Evolutionary conservation across 768 basidiomycete species (phyloP).

Genomic region (Galerina sulciceps): DNA sequence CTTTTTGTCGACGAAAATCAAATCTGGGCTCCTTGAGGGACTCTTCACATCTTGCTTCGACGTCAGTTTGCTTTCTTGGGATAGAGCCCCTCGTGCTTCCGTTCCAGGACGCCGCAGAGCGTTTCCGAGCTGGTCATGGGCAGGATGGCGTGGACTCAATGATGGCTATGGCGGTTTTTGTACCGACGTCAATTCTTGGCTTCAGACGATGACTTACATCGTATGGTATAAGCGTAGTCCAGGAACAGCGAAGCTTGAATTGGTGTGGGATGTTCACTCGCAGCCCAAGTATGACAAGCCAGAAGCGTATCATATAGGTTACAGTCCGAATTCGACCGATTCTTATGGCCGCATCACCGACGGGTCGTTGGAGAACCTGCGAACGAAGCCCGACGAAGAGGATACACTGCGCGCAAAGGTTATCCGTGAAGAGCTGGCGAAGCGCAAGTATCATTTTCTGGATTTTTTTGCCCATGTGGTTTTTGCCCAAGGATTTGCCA

Average conservation of each 20-base stretch:
- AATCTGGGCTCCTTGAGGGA: not conserved
- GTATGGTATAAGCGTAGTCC: no score
- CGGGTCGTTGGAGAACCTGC: not conserved
- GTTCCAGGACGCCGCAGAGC: not conserved
- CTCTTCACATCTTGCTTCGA: not conserved
- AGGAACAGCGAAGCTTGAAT: no score
- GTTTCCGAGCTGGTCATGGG: not conserved
- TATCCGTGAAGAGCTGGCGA: not conserved
- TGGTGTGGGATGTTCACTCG: no score
- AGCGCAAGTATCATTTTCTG: not conserved
- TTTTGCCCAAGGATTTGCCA: not conserved
- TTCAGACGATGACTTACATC: no score
- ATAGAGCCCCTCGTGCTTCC: not conserved
- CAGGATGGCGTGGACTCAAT: not conserved
- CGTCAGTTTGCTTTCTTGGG: not conserved
- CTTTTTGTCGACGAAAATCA: no score
- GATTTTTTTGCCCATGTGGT: not conserved
- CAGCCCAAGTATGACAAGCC: no score
- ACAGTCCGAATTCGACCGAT: no score
- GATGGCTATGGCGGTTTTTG: no score
- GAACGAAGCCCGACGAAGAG: no score
- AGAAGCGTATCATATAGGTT: no score
- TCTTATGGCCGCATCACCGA: not conserved
- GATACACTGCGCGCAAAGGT: not conserved
- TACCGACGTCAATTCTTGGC: no score